phyloP scores from a whole-genome alignment of 768 basidiomycete species.

The Gelatoporia subvermispora region DNA sequence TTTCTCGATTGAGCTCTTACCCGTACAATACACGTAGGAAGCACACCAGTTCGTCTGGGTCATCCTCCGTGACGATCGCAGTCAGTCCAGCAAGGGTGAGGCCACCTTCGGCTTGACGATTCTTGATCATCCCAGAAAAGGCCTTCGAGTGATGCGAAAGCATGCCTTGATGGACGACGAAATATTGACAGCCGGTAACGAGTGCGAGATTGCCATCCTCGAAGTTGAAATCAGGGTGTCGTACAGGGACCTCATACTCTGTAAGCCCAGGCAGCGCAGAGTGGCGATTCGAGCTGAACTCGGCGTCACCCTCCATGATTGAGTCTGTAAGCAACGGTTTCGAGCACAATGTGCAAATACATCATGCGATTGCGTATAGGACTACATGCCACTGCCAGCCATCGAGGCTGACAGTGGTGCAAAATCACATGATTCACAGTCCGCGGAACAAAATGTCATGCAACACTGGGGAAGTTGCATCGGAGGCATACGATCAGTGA shows the following conservation, averaged over 20 bases:
- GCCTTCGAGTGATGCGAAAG: constrained; percentile 54
- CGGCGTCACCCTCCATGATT: constrained; percentile 7
- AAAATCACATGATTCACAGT: too few species aligned
- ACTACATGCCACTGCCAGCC: not conserved
- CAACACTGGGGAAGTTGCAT: too few species aligned
- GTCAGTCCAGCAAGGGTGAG: constrained; percentile 52
- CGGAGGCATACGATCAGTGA: too few species aligned
- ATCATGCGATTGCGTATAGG: not conserved
- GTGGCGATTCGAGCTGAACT: constrained; percentile 27
- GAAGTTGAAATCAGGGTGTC: constrained; percentile 44
- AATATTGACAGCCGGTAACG: constrained; percentile 52
- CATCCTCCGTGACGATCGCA: constrained; percentile 49
- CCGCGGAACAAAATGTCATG: too few species aligned
- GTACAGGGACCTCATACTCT: constrained; percentile 19
- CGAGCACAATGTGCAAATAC: not conserved
- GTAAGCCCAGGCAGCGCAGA: constrained; percentile 1
- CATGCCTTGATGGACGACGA: constrained; percentile 65
- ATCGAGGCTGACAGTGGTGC: not conserved
- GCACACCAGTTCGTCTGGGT: constrained; percentile 49
- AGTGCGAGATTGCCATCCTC: constrained; percentile 67
- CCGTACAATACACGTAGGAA: constrained; percentile 65
- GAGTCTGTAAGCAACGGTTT: not conserved
- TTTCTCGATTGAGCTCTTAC: constrained; percentile 8
- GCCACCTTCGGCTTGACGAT: constrained; percentile 1
- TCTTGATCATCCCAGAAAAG: constrained; percentile 37